A percentile compares a stretch with the other conserved stretches of the same genome.
Evolutionary conservation across 306 rosid species (phyloP).

Genomic region (Lagenaria siceraria): DNA sequence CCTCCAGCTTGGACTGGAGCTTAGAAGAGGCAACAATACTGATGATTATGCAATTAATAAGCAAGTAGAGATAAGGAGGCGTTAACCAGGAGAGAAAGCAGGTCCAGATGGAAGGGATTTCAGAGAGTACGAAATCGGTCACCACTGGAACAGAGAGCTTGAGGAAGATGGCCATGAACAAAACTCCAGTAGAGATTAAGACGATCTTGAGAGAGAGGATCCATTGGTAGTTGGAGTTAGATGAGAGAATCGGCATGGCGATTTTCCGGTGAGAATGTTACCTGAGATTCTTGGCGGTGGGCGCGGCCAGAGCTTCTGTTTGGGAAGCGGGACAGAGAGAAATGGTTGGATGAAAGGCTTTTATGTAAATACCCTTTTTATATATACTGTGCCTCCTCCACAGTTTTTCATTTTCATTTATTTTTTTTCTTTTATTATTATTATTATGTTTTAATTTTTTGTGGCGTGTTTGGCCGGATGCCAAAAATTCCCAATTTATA

Average conservation of each 20-base stretch:
- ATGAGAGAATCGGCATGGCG: neutral
- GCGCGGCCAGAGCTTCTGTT: neutral
- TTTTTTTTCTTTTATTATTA: neutral
- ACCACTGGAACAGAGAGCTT: conserved; percentile 52
- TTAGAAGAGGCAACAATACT: conserved; percentile 72
- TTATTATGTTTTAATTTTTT: neutral
- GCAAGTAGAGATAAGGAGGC: conserved; percentile 75
- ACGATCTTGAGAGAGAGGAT: conserved; percentile 27
- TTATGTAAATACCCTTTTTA: neutral
- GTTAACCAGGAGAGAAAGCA: conserved; percentile 40
- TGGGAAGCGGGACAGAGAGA: conserved; percentile 1
- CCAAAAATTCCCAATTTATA: neutral
- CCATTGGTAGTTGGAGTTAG: conserved; percentile 20
- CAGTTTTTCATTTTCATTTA: neutral
- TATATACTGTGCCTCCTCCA: neutral
- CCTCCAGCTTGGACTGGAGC: conserved; percentile 24
- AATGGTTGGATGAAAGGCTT: neutral
- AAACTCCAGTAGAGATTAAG: conserved; percentile 41
- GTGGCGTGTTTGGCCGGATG: neutral
- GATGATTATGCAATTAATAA: conserved; percentile 74
- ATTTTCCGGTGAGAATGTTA: neutral
- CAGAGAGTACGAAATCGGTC: conserved; percentile 31
- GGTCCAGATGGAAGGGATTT: conserved; percentile 51
- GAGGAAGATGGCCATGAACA: conserved; percentile 50
- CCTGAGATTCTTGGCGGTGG: neutral